Evolutionary conservation across 306 rosid genomes (phyloP).

Genomic region (Pachyrhizus erosus): DNA sequence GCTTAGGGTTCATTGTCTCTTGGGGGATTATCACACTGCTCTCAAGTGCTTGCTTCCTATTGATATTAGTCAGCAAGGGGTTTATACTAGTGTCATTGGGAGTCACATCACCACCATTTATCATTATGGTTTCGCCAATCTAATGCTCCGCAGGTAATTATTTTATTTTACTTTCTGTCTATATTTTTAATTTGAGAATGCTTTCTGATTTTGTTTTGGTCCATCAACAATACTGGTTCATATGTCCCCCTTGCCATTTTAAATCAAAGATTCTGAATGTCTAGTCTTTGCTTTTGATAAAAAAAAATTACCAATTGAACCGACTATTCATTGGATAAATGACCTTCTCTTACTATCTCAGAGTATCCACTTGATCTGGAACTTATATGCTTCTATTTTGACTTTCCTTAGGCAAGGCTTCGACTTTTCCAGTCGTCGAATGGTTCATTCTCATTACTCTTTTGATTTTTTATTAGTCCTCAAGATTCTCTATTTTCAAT

Average conservation of each 20-base stretch:
- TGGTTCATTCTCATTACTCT: not conserved
- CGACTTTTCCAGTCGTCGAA: not conserved
- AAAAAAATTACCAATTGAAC: not conserved
- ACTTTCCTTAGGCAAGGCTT: not conserved
- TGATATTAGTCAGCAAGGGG: slow-evolving; percentile 89
- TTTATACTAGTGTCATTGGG: slow-evolving; percentile 83
- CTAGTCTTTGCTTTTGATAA: not conserved
- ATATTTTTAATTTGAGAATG: too few species aligned
- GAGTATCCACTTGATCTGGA: not conserved
- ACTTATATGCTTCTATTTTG: not conserved
- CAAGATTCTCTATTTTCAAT: not conserved
- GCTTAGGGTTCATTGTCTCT: slow-evolving; percentile 90
- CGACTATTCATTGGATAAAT: too few species aligned
- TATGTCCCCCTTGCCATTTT: not conserved
- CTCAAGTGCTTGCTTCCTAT: slow-evolving; percentile 83
- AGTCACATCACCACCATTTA: slow-evolving; percentile 92
- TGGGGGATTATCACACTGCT: slow-evolving; percentile 97
- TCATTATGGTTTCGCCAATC: slow-evolving; percentile 97
- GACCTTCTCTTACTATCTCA: not conserved
- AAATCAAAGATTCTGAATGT: not conserved
- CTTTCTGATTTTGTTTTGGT: too few species aligned
- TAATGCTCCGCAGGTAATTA: slow-evolving; percentile 84
- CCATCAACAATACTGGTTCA: not conserved
- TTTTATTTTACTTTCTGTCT: not conserved
- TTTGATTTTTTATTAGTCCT: not conserved